phyloP scores from a whole-genome alignment of 2,329 filamentous ascomycete species.

The Colletotrichum endophyticum region DNA sequence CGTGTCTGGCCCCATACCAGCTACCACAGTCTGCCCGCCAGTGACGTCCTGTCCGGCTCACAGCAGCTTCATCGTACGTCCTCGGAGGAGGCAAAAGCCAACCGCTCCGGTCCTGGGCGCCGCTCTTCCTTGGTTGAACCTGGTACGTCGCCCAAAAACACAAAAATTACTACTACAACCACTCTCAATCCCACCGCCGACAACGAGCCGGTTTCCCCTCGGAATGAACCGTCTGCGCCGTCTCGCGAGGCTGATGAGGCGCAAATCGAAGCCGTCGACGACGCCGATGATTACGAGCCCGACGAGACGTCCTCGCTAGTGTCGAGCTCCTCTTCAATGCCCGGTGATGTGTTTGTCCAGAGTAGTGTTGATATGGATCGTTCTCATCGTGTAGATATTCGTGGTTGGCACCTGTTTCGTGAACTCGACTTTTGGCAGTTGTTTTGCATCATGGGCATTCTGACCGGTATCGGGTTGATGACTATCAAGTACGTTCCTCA shows the following conservation, averaged over 20 bases:
- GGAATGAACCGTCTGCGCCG: constrained; percentile 3
- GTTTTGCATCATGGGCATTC: constrained; percentile 85
- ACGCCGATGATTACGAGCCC: constrained; percentile 40
- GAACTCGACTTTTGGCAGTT: constrained; percentile 88
- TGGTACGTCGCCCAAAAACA: constrained; percentile 62
- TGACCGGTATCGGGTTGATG: constrained; percentile 95
- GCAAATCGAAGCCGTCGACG: constrained; percentile 32
- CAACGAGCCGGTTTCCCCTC: not conserved
- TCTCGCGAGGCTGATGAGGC: constrained; percentile 21
- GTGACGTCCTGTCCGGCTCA: constrained; percentile 24
- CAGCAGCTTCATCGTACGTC: constrained; percentile 46
- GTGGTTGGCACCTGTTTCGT: constrained; percentile 76
- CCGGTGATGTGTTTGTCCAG: constrained; percentile 56
- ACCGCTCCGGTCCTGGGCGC: constrained; percentile 41
- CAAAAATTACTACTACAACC: constrained; percentile 31
- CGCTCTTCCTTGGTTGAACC: constrained; percentile 55
- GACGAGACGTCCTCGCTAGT: constrained; percentile 86
- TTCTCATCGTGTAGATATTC: constrained; percentile 87
- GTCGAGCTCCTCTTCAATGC: constrained; percentile 62
- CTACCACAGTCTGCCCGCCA: constrained; percentile 61
- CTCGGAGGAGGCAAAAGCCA: constrained; percentile 45
- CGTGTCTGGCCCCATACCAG: constrained; percentile 69
- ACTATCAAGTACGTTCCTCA: constrained; percentile 84
- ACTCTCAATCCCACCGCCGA: constrained; percentile 27
- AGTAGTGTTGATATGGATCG: constrained; percentile 73